Conservation (phyloP, 1,284 basidiomycete genomes). For the Kalmanozyma brasiliensis region DNA sequence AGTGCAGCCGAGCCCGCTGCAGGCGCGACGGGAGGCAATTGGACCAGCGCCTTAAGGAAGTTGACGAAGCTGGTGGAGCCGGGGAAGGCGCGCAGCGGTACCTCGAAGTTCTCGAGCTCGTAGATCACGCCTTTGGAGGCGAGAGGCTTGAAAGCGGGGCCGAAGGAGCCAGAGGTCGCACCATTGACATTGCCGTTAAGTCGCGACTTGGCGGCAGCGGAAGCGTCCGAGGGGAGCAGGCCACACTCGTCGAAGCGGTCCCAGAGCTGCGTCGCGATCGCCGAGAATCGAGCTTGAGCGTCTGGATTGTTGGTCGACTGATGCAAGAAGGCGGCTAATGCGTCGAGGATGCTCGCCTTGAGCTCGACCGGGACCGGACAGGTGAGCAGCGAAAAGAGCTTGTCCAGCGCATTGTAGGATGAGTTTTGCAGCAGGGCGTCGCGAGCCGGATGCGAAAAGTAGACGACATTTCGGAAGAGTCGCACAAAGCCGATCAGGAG, state of each 20-base stretch:
- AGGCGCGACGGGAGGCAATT: conserved; percentile 28
- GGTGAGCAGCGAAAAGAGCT: conserved; percentile 72
- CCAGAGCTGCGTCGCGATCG: conserved; percentile 85
- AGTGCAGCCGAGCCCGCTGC: conserved; percentile 33
- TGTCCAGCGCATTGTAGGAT: conserved; percentile 77
- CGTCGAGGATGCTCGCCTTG: conserved; percentile 86
- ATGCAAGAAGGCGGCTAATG: conserved; percentile 79
- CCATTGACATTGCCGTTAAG: neutral
- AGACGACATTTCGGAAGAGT: conserved; percentile 82
- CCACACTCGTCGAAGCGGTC: conserved; percentile 77
- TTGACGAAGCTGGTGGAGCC: conserved; percentile 87
- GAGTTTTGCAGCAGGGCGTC: conserved; percentile 81
- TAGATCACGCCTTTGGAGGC: conserved; percentile 57
- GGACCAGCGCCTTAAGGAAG: conserved; percentile 78
- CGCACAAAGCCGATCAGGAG: conserved; percentile 83
- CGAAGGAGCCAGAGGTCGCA: conserved; percentile 16
- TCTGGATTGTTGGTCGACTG: conserved; percentile 20
- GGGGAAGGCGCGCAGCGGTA: conserved; percentile 81
- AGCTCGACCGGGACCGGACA: conserved; percentile 79
- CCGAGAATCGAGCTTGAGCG: conserved; percentile 28
- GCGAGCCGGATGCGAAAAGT: conserved; percentile 80
- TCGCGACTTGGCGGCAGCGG: conserved; percentile 23
- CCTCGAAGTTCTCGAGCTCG: conserved; percentile 87
- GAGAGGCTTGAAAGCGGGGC: conserved; percentile 35
- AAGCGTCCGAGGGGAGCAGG: conserved; percentile 29